Base-by-base conservation (phyloP, 768 basidiomycete genomes). In the Clathrus columnatus region DNA sequence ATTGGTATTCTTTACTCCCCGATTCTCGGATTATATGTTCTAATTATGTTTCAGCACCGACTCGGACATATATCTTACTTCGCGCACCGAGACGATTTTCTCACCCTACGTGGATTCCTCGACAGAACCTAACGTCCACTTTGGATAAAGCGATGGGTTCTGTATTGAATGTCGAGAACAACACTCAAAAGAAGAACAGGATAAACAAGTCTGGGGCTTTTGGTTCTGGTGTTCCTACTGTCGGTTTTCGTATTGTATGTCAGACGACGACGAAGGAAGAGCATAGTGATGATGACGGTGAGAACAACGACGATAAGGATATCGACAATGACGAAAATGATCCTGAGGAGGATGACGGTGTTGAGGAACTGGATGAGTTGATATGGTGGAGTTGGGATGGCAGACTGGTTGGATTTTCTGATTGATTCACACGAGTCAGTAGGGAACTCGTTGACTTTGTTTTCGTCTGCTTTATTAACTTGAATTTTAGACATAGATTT, bases 381-480 rank as follows among this genome's bases (percentile, higher is more conserved):
- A 76, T 79, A 50, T 79, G 77, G 77, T 78, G 77, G 76, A 67
- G 63, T 41, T 78, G 77, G 77, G 67, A 78, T 36, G 76, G 76
- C 11, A 76, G 72, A 59, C 56, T 78, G 56, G 65, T 62, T 21
- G 76, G 77, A 4, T 78, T 78, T 60, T 57, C 67, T n/a, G 76
- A 76, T 55, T 78, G 74, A 73, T 3, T 5, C n/a, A 5, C 2
- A 4, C 14, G 36, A n/a, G n/a, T n/a, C n/a, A n/a, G n/a, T n/a
- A n/a, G n/a, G n/a, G n/a, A n/a, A n/a, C n/a, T n/a, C n/a, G n/a
- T n/a, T n/a, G n/a, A n/a, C n/a, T n/a, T n/a, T n/a, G n/a, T n/a
- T n/a, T n/a, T n/a, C n/a, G n/a, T n/a, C n/a, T n/a, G n/a, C n/a
- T n/a, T n/a, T n/a, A n/a, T n/a, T n/a, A n/a, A n/a, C n/a, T n/a